These are phyloP conservation scores for Tieghemostelium lacteum DNA, from an alignment of 78 protist genomes.

Conservation along the genomic window DNA sequence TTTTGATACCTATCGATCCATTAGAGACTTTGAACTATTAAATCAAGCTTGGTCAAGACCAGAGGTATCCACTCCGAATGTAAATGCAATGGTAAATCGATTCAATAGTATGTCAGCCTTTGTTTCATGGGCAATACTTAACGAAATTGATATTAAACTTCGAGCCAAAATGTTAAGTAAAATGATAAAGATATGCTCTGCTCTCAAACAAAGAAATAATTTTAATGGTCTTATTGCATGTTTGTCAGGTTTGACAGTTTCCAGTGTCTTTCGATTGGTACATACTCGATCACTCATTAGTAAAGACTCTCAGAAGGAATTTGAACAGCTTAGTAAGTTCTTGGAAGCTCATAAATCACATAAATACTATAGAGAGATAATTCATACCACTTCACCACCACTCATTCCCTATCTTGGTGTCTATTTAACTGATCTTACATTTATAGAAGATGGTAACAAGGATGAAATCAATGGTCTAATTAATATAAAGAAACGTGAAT, in stretches of 20 bases:
- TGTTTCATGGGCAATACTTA: slow-evolving; percentile 27
- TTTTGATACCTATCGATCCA: slow-evolving; percentile 40
- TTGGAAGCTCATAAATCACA: slow-evolving; percentile 20
- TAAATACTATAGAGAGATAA: slow-evolving; percentile 33
- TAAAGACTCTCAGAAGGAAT: slow-evolving; percentile 1
- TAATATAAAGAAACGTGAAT: slow-evolving; percentile 57
- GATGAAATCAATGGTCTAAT: slow-evolving; percentile 35
- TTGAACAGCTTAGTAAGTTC: slow-evolving; percentile 12
- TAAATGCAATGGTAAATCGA: slow-evolving; percentile 2
- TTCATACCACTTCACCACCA: slow-evolving; percentile 46
- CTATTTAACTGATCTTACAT: slow-evolving; percentile 39
- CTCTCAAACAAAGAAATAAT: background rate
- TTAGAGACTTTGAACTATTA: slow-evolving; percentile 21
- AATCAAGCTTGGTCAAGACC: slow-evolving; percentile 40
- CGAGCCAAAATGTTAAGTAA: slow-evolving; percentile 38
- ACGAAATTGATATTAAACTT: slow-evolving; percentile 9
- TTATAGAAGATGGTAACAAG: slow-evolving; percentile 59
- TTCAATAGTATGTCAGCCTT: slow-evolving; percentile 40
- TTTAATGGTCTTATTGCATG: slow-evolving; percentile 24
- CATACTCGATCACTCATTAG: slow-evolving; percentile 5
- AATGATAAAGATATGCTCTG: slow-evolving; percentile 21
- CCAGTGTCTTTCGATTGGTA: background rate
- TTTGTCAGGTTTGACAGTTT: slow-evolving; percentile 4
- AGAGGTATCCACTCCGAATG: slow-evolving; percentile 22
- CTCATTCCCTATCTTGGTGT: slow-evolving; percentile 52